Base-by-base conservation (phyloP, 192 early-diverging fungal species). In the Coemansia sp. region DNA sequence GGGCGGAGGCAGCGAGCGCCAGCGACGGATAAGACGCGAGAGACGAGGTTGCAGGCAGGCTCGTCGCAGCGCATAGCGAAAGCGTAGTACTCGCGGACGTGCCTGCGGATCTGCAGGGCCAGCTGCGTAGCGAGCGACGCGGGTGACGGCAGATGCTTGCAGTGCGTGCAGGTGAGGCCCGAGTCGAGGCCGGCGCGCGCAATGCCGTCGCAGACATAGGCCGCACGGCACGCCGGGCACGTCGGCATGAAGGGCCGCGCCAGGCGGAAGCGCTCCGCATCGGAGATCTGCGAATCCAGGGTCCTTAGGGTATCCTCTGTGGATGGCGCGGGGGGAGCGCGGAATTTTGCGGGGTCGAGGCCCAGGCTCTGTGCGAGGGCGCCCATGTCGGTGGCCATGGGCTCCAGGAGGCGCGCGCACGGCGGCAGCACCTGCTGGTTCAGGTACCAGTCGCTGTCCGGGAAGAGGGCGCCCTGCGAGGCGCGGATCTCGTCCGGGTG, bases 361-460 rank as follows among this genome's bases (percentile, higher is more conserved):
- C 93, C 96, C 17, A 99, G 85, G 68, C 88, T 92, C 35, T 91
- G 89, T 2, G 98, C 94, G 34, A 98, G 63, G 4, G 88, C 82
- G 16, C 84, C 75, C 34, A 86, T 79, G 62, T 97, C 91, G 0
- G 93, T 96, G 50, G 93, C 90, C 24, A 99, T 91, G 10, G 92
- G 92, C 51, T 84, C 91, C 35, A 92, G 89, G 17, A 99, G 77
- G 69, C 97, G 89, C 0, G 87, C 81, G 19, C 96, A 75, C 6
- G 95, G 94, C 6, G 97, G 95, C 66, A 94, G 87, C 1, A 99
- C 87, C 74, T 99, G 97, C 46, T 94, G 92, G 45, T 86, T 85
- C 39, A 98, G 73, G 73, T 99, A 99, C 93, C 96, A 99, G 60
- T 98, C 93, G 63, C 76, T 76, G 72, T 99, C 88, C 1, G 88